These are phyloP conservation scores for Flueggea neowawraea DNA, from an alignment of 441 rosid species.

Conservation along the genomic window DNA sequence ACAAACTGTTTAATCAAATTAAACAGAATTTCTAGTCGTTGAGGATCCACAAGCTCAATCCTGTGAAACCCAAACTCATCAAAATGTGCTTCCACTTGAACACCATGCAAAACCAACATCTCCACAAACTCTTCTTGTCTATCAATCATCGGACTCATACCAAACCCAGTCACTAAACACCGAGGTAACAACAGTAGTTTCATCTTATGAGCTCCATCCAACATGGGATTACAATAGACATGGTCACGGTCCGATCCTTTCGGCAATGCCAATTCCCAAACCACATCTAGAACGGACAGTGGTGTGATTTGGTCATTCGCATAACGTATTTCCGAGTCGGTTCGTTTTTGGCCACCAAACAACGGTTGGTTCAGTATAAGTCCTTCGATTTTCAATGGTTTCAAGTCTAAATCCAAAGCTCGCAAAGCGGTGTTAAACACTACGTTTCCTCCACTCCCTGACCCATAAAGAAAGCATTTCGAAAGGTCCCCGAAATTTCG, in stretches of 20 bases:
- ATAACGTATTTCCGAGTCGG: conserved; percentile 24
- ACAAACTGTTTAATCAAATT: not conserved
- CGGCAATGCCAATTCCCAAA: conserved; percentile 37
- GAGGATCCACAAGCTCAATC: conserved; percentile 32
- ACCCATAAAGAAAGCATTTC: conserved; percentile 31
- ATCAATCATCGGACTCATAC: conserved; percentile 26
- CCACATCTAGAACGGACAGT: conserved; percentile 27
- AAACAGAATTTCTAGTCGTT: not conserved
- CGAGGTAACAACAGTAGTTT: conserved; percentile 21
- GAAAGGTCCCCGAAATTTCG: conserved; percentile 41
- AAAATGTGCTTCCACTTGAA: conserved; percentile 19
- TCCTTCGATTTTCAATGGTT: conserved; percentile 31
- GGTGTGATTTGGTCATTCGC: conserved; percentile 30
- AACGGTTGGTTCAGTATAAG: conserved; percentile 30
- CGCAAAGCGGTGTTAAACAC: conserved; percentile 25
- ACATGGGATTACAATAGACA: conserved; percentile 33
- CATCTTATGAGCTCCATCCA: conserved; percentile 23
- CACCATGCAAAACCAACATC: conserved; percentile 6
- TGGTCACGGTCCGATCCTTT: conserved; percentile 33
- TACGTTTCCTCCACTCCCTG: conserved; percentile 37
- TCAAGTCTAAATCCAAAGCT: conserved; percentile 7
- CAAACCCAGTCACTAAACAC: conserved; percentile 38
- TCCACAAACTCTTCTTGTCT: conserved; percentile 33
- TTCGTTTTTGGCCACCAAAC: conserved; percentile 29
- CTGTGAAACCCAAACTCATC: conserved; percentile 37